These are phyloP conservation scores for Yarrowia sp. DNA, from an alignment of 805 yeast species.

Conservation along the genomic window DNA sequence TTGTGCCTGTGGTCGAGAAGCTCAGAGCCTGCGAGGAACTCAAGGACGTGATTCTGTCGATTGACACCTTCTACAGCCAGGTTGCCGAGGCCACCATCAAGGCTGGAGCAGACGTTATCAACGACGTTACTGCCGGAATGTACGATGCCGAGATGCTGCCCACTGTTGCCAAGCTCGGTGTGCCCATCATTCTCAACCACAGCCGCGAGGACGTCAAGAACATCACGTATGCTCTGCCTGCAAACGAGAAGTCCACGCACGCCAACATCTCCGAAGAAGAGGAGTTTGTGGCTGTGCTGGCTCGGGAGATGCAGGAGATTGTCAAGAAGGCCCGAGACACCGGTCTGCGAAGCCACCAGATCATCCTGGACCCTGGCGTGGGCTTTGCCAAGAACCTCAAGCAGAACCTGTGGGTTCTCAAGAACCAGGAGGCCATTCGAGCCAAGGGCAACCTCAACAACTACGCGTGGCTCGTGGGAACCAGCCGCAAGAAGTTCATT, in stretches of 20 bases:
- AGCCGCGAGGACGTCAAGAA: constrained; percentile 71
- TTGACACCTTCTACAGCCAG: constrained; percentile 80
- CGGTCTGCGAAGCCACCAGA: constrained; percentile 86
- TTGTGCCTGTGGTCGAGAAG: constrained; percentile 64
- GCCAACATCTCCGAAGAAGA: constrained; percentile 32
- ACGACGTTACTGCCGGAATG: constrained; percentile 82
- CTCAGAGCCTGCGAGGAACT: constrained; percentile 49
- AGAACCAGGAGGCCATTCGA: constrained; percentile 37
- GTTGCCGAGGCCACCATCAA: constrained; percentile 70
- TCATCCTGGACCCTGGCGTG: constrained; percentile 89
- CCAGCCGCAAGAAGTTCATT: constrained; percentile 84
- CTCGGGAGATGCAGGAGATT: constrained; percentile 60
- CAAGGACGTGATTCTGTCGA: constrained; percentile 55
- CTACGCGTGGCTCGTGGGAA: constrained; percentile 74
- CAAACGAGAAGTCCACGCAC: constrained; percentile 44
- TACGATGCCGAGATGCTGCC: constrained; percentile 65
- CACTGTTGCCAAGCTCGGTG: constrained; percentile 61
- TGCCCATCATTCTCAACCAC: constrained; percentile 80
- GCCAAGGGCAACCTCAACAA: constrained; percentile 35
- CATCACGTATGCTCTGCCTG: constrained; percentile 62
- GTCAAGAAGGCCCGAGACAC: constrained; percentile 53
- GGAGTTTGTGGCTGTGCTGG: constrained; percentile 51
- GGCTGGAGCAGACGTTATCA: constrained; percentile 87
- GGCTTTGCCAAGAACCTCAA: constrained; percentile 87
- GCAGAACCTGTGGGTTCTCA: constrained; percentile 68